These are phyloP conservation scores for Tylopilus plumbeoviolaceoides DNA, from an alignment of 768 basidiomycete species.

Conservation along the genomic window DNA sequence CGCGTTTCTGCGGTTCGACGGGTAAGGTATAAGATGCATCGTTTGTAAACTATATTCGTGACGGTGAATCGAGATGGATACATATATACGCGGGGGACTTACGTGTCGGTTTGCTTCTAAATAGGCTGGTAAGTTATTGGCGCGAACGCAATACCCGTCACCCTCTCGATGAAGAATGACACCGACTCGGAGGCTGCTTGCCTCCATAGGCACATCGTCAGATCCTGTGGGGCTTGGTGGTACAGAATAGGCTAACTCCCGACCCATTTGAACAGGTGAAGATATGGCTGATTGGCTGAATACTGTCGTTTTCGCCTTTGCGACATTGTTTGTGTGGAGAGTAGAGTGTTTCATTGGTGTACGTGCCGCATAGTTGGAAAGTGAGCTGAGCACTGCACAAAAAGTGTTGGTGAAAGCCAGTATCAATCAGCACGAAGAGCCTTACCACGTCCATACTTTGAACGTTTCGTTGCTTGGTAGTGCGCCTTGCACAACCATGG, in stretches of 20 bases:
- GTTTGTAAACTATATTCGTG: slow-evolving; percentile 40
- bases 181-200: slow-evolving; percentile 58
- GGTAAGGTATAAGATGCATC: slow-evolving; percentile 51
- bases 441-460: slow-evolving; percentile 56
- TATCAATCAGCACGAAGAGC: neutral
- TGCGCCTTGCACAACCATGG: slow-evolving; percentile 91
- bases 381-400: slow-evolving; percentile 43
- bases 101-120: slow-evolving; percentile 81
- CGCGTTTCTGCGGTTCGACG: slow-evolving; percentile 56
- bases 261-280: slow-evolving; percentile 22
- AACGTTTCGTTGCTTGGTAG: slow-evolving; percentile 58
- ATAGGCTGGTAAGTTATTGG: slow-evolving; percentile 74
- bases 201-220: slow-evolving; percentile 32
- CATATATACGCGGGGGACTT: slow-evolving; percentile 20
- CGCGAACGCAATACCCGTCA: slow-evolving; percentile 58
- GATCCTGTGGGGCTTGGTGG: slow-evolving; percentile 44
- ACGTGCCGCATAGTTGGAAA: slow-evolving; percentile 43
- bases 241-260: slow-evolving; percentile 35
- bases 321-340: slow-evolving; percentile 27
- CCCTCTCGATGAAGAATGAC: slow-evolving; percentile 53
- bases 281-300: slow-evolving; percentile 7
- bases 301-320: slow-evolving; percentile 14
- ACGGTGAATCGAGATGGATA: slow-evolving; percentile 13
- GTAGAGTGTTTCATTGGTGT: slow-evolving; percentile 54
- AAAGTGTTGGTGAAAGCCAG: neutral